Conservation (phyloP, 257 asterid species). For the Solanum sejunctum region DNA sequence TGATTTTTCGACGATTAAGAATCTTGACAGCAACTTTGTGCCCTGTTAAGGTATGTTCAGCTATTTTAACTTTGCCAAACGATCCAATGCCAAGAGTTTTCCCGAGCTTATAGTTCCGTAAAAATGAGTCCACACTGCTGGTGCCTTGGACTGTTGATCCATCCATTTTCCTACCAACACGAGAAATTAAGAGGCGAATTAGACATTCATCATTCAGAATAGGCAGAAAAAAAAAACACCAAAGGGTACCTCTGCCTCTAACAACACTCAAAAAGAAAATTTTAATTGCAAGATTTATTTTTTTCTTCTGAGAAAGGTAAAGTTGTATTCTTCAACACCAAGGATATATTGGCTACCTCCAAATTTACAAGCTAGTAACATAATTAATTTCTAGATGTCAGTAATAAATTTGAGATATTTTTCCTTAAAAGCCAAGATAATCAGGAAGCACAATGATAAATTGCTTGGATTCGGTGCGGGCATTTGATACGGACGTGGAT, state of each 20-base stretch:
- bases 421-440: neutral
- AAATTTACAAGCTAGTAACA: neutral
- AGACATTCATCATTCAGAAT: neutral
- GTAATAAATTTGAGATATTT: neutral
- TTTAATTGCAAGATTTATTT: neutral
- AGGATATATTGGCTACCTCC: neutral
- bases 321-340: neutral
- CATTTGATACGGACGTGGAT: neutral
- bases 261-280: neutral
- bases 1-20: slow-evolving; percentile 65
- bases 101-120: slow-evolving; percentile 81
- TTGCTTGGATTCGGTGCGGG: neutral
- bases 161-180: slow-evolving; percentile 50
- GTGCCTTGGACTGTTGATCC: slow-evolving; percentile 38
- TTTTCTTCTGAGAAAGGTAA: neutral
- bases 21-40: slow-evolving; percentile 91
- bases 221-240: neutral
- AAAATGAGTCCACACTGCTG: slow-evolving; percentile 53
- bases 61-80: slow-evolving; percentile 81
- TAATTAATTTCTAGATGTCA: neutral
- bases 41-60: slow-evolving; percentile 72
- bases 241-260: neutral
- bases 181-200: neutral
- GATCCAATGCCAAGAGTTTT: slow-evolving; percentile 92
- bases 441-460: neutral